Evolutionary conservation across 2,329 filamentous ascomycete species (phyloP), one percentile per base, ranked within the genome.

Genomic region (Berkeleyomyces basicola): DNA sequence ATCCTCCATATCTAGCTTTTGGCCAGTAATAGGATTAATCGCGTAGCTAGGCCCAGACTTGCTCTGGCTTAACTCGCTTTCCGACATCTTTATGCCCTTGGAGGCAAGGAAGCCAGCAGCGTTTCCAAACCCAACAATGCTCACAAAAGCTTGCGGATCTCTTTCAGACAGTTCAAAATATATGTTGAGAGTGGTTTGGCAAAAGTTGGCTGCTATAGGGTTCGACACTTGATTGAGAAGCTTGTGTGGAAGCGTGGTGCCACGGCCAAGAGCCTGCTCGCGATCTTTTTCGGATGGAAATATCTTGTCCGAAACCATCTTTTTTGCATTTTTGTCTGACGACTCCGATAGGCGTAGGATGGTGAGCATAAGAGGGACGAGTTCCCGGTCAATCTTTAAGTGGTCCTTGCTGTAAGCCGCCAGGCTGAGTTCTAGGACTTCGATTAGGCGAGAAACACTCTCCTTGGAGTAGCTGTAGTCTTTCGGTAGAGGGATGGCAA

Each of bases 41-140:
- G 78, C 71, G 64, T 73, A 75, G 65, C 69, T 71, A 2, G 79
- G 77, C 7, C 51, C 61, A 14, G 5, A 53, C 31, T 49, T 63
- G 55, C 44, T 59, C 43, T 62, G 60, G 33, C 43, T 59, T 55
- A 66, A 59, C 9, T 67, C 63, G 31, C 62, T 61, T 16, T 66
- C 63, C 5, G 65, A 67, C 47, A 67, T 62, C 39, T 64, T 66
- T 64, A 72, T 70, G 9, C 68, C 70, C 67, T 85, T 80, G 7
- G 83, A 74, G 0, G 84, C 81, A 14, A 99, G 76, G 70, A 93
- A 96, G 0, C 93, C 93, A 0, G 90, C 88, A 0, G 93, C 93
- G 70, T 88, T 96, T 0, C 93, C 93, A 70, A 96, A 99, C 0
- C 93, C 93, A 10, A 99, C 88, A 67, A 96, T 96, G 60, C 88